Evolutionary conservation across 257 asterid species (phyloP).

Genomic region (Ilex aquifolium): DNA sequence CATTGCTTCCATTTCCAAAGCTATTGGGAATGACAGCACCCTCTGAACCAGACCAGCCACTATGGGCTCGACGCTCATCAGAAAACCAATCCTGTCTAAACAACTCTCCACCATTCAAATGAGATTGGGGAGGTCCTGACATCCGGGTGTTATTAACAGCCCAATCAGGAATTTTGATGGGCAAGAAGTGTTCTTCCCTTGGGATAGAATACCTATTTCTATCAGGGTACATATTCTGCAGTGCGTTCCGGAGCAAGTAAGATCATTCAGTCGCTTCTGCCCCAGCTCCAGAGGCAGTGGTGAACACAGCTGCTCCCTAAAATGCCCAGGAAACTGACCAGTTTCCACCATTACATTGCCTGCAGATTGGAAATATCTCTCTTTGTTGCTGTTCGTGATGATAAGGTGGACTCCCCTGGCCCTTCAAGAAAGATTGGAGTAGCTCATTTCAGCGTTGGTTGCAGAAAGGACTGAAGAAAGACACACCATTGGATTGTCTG

Average conservation of each 20-base stretch:
- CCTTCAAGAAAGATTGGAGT: slow-evolving; percentile 56
- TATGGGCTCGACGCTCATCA: slow-evolving; percentile 41
- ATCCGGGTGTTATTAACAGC: slow-evolving; percentile 32
- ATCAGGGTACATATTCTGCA: slow-evolving; percentile 34
- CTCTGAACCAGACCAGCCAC: slow-evolving; percentile 57
- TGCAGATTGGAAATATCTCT: slow-evolving; percentile 41
- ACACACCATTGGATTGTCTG: slow-evolving; percentile 26
- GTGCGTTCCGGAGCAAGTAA: slow-evolving; percentile 48
- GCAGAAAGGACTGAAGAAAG: slow-evolving; percentile 48
- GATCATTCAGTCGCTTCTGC: slow-evolving; percentile 60
- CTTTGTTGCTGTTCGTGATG: slow-evolving; percentile 50
- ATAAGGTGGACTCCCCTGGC: slow-evolving; percentile 39
- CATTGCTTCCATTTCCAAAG: slow-evolving; percentile 36
- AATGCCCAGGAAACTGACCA: slow-evolving; percentile 47
- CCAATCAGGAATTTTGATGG: slow-evolving; percentile 52
- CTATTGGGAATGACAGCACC: slow-evolving; percentile 30
- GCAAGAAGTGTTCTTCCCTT: slow-evolving; percentile 36
- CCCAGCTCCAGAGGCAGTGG: slow-evolving; percentile 41
- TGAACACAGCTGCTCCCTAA: slow-evolving; percentile 50
- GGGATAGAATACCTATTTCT: slow-evolving; percentile 46
- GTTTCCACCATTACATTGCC: slow-evolving; percentile 43
- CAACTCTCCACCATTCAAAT: slow-evolving; percentile 37
- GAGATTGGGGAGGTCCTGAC: slow-evolving; percentile 46
- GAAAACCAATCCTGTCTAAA: slow-evolving; percentile 52
- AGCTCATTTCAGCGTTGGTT: slow-evolving; percentile 52